A percentile compares a stretch with the other conserved stretches of the same genome.
Evolutionary conservation across 441 rosid genomes (phyloP).

Genomic region (Jatropha podagrica): DNA sequence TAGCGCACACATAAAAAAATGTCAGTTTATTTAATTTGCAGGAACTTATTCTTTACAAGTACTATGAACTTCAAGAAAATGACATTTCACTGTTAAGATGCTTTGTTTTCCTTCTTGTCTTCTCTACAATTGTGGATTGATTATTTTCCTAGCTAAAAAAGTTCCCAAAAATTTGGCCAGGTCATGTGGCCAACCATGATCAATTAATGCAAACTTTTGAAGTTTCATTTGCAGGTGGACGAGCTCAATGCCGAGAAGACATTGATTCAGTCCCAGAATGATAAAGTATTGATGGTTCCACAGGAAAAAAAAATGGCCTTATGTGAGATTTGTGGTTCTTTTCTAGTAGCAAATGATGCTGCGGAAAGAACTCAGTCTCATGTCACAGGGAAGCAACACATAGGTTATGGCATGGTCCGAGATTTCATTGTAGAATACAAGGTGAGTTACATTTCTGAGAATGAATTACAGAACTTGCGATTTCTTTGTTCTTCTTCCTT

Average conservation of each 20-base stretch:
- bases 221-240: conserved; percentile 61
- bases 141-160: background rate
- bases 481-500: conserved; percentile 10
- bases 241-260: conserved; percentile 71
- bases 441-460: conserved; percentile 38
- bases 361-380: conserved; percentile 97
- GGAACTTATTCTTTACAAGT: background rate
- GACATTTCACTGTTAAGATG: background rate
- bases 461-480: background rate
- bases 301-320: conserved; percentile 97
- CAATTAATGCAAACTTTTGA: conserved; percentile 9
- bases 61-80: background rate
- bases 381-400: conserved; percentile 92
- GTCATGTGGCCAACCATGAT: background rate
- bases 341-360: conserved; percentile 93
- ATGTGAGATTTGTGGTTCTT: conserved; percentile 97
- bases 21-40: background rate
- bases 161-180: background rate
- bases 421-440: conserved; percentile 83
- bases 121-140: background rate
- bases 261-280: conserved; percentile 68
- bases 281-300: conserved; percentile 65
- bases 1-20: background rate
- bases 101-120: background rate
- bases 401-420: conserved; percentile 96